Base-by-base conservation (phyloP, 129 eudicot genomes). In the Oenanthe sinensis region DNA sequence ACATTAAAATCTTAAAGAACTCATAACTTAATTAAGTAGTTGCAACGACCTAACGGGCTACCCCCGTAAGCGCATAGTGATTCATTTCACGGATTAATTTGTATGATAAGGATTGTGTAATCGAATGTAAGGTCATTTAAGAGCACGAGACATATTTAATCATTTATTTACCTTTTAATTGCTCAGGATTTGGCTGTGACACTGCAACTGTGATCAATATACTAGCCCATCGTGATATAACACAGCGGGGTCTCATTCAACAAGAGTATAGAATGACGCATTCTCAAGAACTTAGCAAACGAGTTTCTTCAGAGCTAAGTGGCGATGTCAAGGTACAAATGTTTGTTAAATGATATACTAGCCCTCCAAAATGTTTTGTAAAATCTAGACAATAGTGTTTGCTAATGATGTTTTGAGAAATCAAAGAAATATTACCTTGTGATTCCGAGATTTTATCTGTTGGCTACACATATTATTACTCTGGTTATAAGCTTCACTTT, bases 141-240 rank as follows among this genome's bases (percentile, higher is more conserved):
- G 60, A 50, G 4, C 65, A 16, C 16, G 74, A 12, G 42, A 69
- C 9, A 62, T 9, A 12, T 69, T 24, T 69, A 36, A 63, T 63
- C 1, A 22, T 15, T 37, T 36, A 69, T 36, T 50, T 72, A 36
- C 33, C 54, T 54, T 77, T 67, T 73, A 70, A 28, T 69, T 79
- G 6, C 71, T 45, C 81, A 94, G 98, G 97, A 71, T 88, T 95
- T 82, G 98, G 96, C 49, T 95, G 98, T 77, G 98, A 95, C 82
- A 87, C 91, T 46, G 43, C 91, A 50, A 83, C 87, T 28, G 96
- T 95, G 37, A 55, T 95, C 73, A 82, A 83, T 50, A 87, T 95
- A 58, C 96, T 91, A 78, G 98, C 97, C 68, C 97, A 95, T 79
- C 88, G 98, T 54, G 92, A 95, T 82, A 77, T 93, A 54, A 69